Evolutionary conservation across 176 grass and related monocot species (phyloP).

Genomic region (Paspalum notatum): DNA sequence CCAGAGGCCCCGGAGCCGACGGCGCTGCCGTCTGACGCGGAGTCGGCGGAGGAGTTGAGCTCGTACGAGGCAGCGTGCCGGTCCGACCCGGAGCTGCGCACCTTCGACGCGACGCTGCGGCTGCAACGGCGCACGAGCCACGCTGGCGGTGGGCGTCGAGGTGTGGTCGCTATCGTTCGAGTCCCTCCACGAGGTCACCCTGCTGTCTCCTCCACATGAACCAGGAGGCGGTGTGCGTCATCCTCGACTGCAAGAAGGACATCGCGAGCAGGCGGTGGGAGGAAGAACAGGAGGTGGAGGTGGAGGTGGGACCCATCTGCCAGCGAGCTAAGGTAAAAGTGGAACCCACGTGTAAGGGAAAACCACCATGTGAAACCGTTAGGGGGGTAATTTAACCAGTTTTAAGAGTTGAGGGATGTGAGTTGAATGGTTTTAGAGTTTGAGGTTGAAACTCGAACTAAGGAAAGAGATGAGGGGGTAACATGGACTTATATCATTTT

Average conservation of each 20-base stretch:
- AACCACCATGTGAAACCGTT: too few species aligned
- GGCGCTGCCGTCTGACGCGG: constrained; percentile 40
- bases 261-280: too few species aligned
- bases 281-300: too few species aligned
- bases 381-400: too few species aligned
- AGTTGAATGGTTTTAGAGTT: too few species aligned
- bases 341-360: too few species aligned
- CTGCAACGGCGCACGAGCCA: constrained; percentile 87
- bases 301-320: too few species aligned
- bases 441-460: too few species aligned
- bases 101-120: constrained; percentile 85
- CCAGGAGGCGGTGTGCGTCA: constrained; percentile 90
- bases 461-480: too few species aligned
- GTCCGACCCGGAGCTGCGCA: constrained; percentile 78
- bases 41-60: constrained; percentile 63
- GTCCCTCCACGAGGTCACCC: constrained; percentile 82
- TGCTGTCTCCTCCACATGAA: constrained; percentile 97
- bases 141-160: constrained; percentile 86
- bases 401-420: too few species aligned
- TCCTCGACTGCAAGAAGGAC: constrained; percentile 94
- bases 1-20: constrained; percentile 28
- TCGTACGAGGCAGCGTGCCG: constrained; percentile 93
- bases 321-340: too few species aligned
- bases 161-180: constrained; percentile 77
- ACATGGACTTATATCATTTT: too few species aligned